Percentiles rank a stretch among this genome's conserved stretches.
phyloP scores from a whole-genome alignment of 371 early-diverging fungal species.

The Mortierella sp. region DNA sequence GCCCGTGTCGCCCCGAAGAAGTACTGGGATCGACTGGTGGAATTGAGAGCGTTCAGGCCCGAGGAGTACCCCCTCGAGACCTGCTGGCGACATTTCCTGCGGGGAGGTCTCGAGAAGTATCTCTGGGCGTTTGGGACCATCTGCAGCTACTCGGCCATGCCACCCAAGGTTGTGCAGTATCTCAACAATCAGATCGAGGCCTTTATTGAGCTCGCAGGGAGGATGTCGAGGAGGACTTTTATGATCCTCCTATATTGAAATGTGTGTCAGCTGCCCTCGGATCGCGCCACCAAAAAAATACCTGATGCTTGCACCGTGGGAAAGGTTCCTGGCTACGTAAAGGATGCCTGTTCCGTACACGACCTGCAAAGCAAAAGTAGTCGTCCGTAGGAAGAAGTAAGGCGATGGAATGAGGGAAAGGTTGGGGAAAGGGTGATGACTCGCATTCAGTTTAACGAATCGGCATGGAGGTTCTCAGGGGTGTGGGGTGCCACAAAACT shows the following conservation, averaged over 20 bases:
- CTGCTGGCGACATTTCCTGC: constrained; percentile 34
- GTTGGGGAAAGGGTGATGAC: background rate
- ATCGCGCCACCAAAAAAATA: too few relatives aligned
- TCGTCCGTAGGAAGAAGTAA: background rate
- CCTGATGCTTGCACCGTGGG: too few relatives aligned
- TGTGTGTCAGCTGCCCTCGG: too few relatives aligned
- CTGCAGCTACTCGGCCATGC: constrained; percentile 27
- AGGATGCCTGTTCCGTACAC: background rate
- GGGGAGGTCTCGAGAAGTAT: constrained; percentile 40
- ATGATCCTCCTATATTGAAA: too few relatives aligned
- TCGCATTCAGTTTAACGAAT: background rate
- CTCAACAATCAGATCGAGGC: constrained; percentile 37
- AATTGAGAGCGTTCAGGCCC: constrained; percentile 18
- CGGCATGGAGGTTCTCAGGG: too few relatives aligned
- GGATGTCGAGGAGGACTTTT: constrained; percentile 13
- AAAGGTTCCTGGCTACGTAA: too few relatives aligned
- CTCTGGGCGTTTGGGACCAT: constrained; percentile 30
- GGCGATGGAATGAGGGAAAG: background rate
- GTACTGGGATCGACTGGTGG: constrained; percentile 34
- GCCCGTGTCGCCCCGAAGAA: constrained; percentile 25
- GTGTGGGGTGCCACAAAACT: background rate
- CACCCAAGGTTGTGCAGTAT: constrained; percentile 23
- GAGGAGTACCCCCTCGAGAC: constrained; percentile 30
- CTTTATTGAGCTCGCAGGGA: constrained; percentile 40
- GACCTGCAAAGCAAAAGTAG: background rate